These are phyloP conservation scores for Rosa chinensis DNA, from an alignment of 306 rosid genomes.

Conservation along the genomic window DNA sequence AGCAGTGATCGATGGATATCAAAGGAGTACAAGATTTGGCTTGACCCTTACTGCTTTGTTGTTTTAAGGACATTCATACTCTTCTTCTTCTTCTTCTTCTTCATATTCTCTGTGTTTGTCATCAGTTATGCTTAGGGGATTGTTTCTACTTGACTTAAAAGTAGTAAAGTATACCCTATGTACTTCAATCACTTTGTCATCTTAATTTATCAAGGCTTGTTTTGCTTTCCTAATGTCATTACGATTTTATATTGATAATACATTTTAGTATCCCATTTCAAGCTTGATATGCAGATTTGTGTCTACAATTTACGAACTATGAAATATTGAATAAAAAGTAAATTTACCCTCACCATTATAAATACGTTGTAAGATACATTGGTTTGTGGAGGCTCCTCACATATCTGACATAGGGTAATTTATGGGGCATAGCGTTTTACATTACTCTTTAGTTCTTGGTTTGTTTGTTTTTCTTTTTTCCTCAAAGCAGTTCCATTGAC, in stretches of 20 bases:
- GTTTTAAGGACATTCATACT: constrained; percentile 29
- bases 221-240: background rate
- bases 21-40: constrained; percentile 31
- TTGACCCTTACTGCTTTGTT: constrained; percentile 13
- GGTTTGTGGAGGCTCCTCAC: background rate
- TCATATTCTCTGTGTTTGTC: constrained; percentile 25
- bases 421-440: background rate
- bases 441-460: background rate
- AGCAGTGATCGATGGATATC: constrained; percentile 28
- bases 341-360: background rate
- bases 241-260: background rate
- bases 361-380: background rate
- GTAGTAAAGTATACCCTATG: constrained; percentile 23
- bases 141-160: constrained; percentile 35
- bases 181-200: constrained; percentile 21
- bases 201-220: background rate
- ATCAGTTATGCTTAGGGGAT: constrained; percentile 24
- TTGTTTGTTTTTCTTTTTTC: background rate
- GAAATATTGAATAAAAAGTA: background rate
- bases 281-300: background rate
- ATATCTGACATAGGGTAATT: background rate
- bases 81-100: constrained; percentile 19
- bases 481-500: background rate
- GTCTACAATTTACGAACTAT: background rate
- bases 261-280: background rate